Conservation (phyloP, 345 rosid genomes). For the Syzygium aqueum region DNA sequence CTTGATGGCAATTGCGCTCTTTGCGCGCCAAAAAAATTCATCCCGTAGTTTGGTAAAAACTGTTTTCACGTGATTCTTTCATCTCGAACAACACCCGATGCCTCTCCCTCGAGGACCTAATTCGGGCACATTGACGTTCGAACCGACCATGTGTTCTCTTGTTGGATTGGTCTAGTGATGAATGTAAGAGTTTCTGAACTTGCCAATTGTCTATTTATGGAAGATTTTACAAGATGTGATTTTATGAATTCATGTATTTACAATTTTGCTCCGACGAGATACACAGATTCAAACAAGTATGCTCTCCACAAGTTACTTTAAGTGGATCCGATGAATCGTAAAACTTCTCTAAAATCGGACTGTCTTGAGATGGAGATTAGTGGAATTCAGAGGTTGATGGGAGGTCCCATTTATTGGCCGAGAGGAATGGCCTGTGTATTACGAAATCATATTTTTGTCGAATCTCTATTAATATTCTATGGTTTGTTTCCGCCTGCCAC, state of each 20-base stretch:
- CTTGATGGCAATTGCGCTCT: not conserved
- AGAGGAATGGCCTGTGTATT: too few relatives aligned
- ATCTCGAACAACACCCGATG: not conserved
- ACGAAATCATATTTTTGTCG: too few relatives aligned
- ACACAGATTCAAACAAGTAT: not conserved
- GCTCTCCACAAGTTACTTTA: not conserved
- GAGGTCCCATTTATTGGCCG: too few relatives aligned
- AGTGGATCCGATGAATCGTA: not conserved
- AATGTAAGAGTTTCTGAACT: not conserved
- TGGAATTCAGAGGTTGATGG: too few relatives aligned
- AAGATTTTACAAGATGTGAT: not conserved
- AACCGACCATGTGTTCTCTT: not conserved
- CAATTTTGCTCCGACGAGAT: not conserved
- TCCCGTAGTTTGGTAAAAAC: accelerated
- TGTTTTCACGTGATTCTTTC: accelerated
- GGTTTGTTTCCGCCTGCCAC: too few relatives aligned
- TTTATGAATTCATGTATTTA: not conserved
- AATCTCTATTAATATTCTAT: too few relatives aligned
- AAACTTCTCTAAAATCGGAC: too few relatives aligned
- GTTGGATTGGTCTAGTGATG: not conserved
- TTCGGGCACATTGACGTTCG: not conserved
- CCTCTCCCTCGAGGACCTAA: not conserved
- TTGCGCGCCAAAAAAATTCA: too few relatives aligned
- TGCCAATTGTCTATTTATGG: not conserved
- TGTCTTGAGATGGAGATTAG: too few relatives aligned